Base-by-base conservation (phyloP, 2,329 filamentous ascomycete species). In the Fusarium sp. region DNA sequence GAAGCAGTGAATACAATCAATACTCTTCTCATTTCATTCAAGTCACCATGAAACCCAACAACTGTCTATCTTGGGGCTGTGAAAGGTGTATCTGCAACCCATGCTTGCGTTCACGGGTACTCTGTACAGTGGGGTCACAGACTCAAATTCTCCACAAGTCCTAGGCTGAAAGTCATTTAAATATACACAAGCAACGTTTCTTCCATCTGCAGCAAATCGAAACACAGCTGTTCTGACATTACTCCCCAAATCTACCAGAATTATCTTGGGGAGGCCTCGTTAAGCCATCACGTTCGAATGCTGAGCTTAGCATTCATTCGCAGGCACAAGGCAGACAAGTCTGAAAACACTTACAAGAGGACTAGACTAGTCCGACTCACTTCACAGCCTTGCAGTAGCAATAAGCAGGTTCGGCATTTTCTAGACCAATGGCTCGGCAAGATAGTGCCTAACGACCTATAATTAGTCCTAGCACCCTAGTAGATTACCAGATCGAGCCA, bases 351-450 rank as follows among this genome's bases (percentile, higher is more conserved):
- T 55, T 47, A 47, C 16, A 71, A 46, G 27, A 43, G 37, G 14
- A 47, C 32, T 40, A 21, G 14, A 41, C 37, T 57, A 57, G 65
- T 69, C 34, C 27, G 23, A 16, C n/a, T 53, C 27, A 42, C 54
- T 25, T 53, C 27, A 42, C 48, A 72, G 71, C 70, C 66, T 74
- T 71, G 68, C 72, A 73, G 72, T 48, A 60, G 47, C n/a, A 55
- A 28, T 40, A 47, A 59, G 47, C 47, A 50, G 34, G 45, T 68
- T 57, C 59, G 53, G 66, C 46, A 73, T 41, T 56, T 59, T 63
- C 53, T 47, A 28, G 59, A 46, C 48, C 53, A 51, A 55, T 70
- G 34, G 40, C 49, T 48, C 47, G 42, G 45, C 55, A 45, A 53
- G 56, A 60, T 62, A 71, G 55, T 46, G 43, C 41, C 21, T n/a